phyloP scores from a whole-genome alignment of 176 grass and related monocot species.

The Cenchrus americanus region DNA sequence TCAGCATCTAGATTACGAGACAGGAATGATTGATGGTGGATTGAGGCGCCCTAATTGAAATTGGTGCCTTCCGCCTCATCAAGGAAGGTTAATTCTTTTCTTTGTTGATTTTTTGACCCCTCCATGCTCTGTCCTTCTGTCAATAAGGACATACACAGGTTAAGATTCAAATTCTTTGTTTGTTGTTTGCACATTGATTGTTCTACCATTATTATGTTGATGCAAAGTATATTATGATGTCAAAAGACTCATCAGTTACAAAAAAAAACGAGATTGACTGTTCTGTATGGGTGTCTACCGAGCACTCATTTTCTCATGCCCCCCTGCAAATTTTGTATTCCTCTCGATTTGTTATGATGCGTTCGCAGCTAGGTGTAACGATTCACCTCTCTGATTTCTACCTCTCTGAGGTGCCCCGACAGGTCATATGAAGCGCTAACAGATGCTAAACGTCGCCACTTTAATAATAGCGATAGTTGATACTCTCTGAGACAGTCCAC shows the following conservation, averaged over 20 bases:
- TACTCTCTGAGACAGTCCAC: too few relatives aligned
- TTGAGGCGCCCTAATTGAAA: conserved; percentile 57
- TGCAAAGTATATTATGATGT: conserved; percentile 55
- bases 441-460: neutral
- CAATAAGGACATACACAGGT: conserved; percentile 71
- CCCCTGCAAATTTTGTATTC: neutral
- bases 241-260: conserved; percentile 25
- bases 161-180: conserved; percentile 82
- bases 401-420: neutral
- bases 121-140: conserved; percentile 54
- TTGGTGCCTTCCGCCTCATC: conserved; percentile 49
- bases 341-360: neutral
- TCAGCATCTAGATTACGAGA: conserved; percentile 50
- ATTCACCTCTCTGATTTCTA: neutral
- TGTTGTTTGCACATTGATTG: conserved; percentile 67
- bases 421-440: neutral
- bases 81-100: conserved; percentile 67
- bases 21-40: conserved; percentile 45
- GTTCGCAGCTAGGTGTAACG: neutral
- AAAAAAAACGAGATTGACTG: conserved; percentile 21
- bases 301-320: neutral
- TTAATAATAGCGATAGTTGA: neutral
- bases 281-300: conserved; percentile 22
- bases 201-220: conserved; percentile 44
- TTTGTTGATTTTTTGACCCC: conserved; percentile 56